phyloP scores from a whole-genome alignment of 2,329 filamentous ascomycete species.

The Fusarium sp. region DNA sequence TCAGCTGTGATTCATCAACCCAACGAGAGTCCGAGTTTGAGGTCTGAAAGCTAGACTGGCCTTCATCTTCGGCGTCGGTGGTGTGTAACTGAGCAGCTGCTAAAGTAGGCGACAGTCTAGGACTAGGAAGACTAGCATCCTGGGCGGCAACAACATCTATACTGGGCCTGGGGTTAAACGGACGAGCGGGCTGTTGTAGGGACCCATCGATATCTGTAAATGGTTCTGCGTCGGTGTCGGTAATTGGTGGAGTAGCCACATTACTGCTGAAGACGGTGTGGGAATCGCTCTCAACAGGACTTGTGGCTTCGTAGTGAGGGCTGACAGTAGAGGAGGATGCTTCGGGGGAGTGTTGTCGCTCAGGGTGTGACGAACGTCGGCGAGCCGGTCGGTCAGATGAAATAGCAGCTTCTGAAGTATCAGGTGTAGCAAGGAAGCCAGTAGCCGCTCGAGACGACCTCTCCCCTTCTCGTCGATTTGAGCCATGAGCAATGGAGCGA shows the following conservation, averaged over 20 bases:
- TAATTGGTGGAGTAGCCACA: conserved; percentile 80
- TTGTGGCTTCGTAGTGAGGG: conserved; percentile 59
- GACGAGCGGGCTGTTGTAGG: conserved; percentile 59
- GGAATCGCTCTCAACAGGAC: conserved; percentile 65
- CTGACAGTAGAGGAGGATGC: conserved; percentile 54
- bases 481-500: conserved; percentile 49
- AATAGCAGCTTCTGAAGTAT: conserved; percentile 60
- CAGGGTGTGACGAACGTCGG: conserved; percentile 55
- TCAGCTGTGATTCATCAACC: conserved; percentile 57
- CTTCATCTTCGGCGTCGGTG: conserved; percentile 58
- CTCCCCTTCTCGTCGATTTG: conserved; percentile 44
- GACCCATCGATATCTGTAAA: conserved; percentile 64
- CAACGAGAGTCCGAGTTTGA: conserved; percentile 49
- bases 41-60: conserved; percentile 47
- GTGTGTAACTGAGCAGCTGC: conserved; percentile 71
- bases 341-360: conserved; percentile 59
- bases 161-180: conserved; percentile 61
- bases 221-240: conserved; percentile 75
- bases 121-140: conserved; percentile 93
- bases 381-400: conserved; percentile 52
- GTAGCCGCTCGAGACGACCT: conserved; percentile 41
- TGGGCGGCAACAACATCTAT: conserved; percentile 80
- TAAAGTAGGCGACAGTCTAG: conserved; percentile 90
- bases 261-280: conserved; percentile 71
- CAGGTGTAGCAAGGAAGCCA: conserved; percentile 66